These are phyloP conservation scores for Talaromyces adpressus DNA, from an alignment of 495 filamentous ascomycete genomes.

Conservation along the genomic window DNA sequence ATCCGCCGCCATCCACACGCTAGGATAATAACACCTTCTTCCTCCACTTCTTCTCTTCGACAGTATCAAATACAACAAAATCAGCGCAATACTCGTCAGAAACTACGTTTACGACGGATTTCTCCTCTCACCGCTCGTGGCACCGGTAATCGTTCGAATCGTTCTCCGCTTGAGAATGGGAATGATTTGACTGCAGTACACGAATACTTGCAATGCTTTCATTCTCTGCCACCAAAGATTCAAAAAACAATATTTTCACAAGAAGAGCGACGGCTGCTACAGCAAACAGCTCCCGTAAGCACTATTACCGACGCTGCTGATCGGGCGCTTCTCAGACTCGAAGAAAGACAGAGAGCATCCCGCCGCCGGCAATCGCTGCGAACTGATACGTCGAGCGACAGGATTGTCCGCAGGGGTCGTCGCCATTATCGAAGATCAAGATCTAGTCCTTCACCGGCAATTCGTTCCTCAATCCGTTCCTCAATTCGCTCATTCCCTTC, in stretches of 20 bases:
- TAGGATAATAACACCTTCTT: background rate
- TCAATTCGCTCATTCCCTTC: background rate
- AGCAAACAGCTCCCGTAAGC: conserved; percentile 22
- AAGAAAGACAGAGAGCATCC: conserved; percentile 13
- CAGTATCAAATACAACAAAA: background rate
- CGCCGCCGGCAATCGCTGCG: background rate
- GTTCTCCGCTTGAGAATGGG: conserved; percentile 10
- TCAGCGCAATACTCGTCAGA: background rate
- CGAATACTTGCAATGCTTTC: conserved; percentile 65
- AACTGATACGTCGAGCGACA: conserved; percentile 2
- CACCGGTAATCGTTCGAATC: conserved; percentile 13
- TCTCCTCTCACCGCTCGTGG: conserved; percentile 7
- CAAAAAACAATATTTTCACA: conserved; percentile 61
- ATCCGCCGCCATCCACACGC: background rate
- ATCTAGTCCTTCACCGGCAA: conserved; percentile 14
- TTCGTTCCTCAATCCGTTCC: background rate
- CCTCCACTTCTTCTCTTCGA: conserved; percentile 10
- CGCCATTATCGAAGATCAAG: conserved; percentile 5
- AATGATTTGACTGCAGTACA: conserved; percentile 36
- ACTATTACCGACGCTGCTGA: conserved; percentile 66
- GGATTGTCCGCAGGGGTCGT: background rate
- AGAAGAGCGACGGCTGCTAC: conserved; percentile 62
- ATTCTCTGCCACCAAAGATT: conserved; percentile 63
- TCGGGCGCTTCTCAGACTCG: conserved; percentile 52
- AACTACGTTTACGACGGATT: conserved; percentile 10